Evolutionary conservation across 768 basidiomycete species (phyloP), one percentile per base, ranked within the genome.

Genomic region (Termitomyces sp.): DNA sequence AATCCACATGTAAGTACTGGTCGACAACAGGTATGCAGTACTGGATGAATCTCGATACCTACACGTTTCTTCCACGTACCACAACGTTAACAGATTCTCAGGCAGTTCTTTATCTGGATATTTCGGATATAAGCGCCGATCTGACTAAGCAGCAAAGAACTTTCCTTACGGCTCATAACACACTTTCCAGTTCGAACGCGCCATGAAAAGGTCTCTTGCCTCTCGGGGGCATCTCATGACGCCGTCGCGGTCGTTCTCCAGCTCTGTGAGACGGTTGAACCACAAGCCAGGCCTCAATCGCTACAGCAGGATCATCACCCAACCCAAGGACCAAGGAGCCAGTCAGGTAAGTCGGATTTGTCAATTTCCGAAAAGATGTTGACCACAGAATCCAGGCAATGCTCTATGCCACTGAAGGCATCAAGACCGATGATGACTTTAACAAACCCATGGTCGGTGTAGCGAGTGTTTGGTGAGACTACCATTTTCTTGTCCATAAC

Each of bases 401-500:
- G 97, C 76, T 99, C 46, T 99, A 94, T 72, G 97, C 94, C n/a
- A 99, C 97, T 1, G 97, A 98, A 33, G 95, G 92, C 29, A 82
- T 99, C 57, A 74, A 79, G 23, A 73, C 63, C 15, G 89, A 96
- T 60, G 80, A 77, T 2, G 97, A 99, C 75, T 89, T 99, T 58
- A 76, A 91, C 65, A 98, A 96, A 69, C 86, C 95, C 42, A 98
- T 98, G 95, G 91, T 99, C 53, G 97, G 97, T 47, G 85, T 99
- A 25, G 97, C 86, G 10, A 96, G 94, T 61, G 89, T 99, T 33
- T 99, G 97, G 97, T 94, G 66, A 68, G 87, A 74, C 39, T 7
- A 12, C 31, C 20, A 20, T n/a, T 22, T 51, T 43, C 43, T 15
- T 35, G 58, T n/a, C 52, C 18, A 35, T 49, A 35, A 41, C 33